These are phyloP conservation scores for Eutrema japonicum DNA, from an alignment of 345 rosid genomes.

Conservation along the genomic window DNA sequence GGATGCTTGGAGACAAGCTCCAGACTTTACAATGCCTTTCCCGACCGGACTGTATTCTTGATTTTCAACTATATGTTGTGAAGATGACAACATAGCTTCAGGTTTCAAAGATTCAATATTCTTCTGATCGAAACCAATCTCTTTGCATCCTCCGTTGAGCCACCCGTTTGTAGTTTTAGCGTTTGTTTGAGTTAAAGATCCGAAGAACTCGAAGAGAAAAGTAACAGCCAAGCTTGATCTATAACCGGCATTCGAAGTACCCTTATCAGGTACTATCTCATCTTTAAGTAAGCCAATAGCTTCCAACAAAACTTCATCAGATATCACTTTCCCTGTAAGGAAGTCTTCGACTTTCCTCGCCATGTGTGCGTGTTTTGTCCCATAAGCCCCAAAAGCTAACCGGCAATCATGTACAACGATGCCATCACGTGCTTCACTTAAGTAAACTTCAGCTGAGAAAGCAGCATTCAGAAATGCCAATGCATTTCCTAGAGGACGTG, in stretches of 20 bases:
- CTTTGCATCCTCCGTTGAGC: conserved; percentile 33
- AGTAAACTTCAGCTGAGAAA: conserved; percentile 73
- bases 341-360: conserved; percentile 64
- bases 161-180: conserved; percentile 29
- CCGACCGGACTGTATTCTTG: conserved; percentile 75
- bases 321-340: conserved; percentile 61
- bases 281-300: conserved; percentile 60
- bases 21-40: conserved; percentile 61
- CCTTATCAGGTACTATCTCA: conserved; percentile 63
- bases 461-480: conserved; percentile 86
- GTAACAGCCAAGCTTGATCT: conserved; percentile 81
- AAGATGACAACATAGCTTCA: conserved; percentile 55
- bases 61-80: conserved; percentile 66
- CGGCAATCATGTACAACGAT: conserved; percentile 53
- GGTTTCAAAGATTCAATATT: conserved; percentile 30
- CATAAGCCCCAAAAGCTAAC: conserved; percentile 84
- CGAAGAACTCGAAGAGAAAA: conserved; percentile 72
- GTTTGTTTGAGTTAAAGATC: conserved; percentile 44
- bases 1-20: conserved; percentile 85
- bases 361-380: conserved; percentile 73
- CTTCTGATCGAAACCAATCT: conserved; percentile 31
- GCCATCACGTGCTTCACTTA: conserved; percentile 44
- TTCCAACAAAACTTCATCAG: conserved; percentile 54
- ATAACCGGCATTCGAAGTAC: conserved; percentile 53
- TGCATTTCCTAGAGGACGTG: conserved; percentile 84